Conservation (phyloP, 2,329 filamentous ascomycete genomes). For the Alternaria infectoria region DNA sequence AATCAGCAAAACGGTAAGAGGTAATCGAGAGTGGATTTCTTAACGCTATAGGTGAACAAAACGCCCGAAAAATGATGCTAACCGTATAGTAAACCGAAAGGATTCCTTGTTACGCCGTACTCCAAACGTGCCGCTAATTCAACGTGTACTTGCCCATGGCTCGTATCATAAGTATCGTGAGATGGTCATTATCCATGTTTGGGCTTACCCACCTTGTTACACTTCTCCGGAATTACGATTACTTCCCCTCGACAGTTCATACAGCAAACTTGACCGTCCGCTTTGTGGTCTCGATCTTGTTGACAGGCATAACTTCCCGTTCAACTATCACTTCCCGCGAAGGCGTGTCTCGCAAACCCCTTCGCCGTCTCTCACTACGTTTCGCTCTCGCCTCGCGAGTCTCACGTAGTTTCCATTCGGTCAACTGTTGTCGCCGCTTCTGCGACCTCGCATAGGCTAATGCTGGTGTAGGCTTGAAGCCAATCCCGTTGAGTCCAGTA, state of each 20-base stretch:
- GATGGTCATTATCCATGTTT: constrained; percentile 25
- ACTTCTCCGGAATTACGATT: constrained; percentile 23
- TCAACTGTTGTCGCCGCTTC: constrained; percentile 63
- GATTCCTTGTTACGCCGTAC: constrained; percentile 9
- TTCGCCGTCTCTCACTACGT: constrained; percentile 59
- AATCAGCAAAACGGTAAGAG: background rate
- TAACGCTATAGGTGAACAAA: background rate
- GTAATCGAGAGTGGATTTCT: background rate
- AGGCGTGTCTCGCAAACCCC: constrained; percentile 35
- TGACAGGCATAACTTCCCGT: constrained; percentile 27
- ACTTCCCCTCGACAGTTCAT: constrained; percentile 16
- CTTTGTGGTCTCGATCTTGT: constrained; percentile 19
- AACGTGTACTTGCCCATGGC: constrained; percentile 3
- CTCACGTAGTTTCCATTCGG: constrained; percentile 65
- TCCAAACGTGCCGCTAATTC: constrained; percentile 12
- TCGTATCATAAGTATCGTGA: constrained; percentile 23
- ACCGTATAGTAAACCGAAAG: background rate
- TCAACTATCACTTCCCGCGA: constrained; percentile 40
- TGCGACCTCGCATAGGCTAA: constrained; percentile 63
- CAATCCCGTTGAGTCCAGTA: constrained; percentile 68
- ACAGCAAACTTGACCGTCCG: constrained; percentile 44
- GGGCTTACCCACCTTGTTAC: background rate
- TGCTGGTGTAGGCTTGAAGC: constrained; percentile 66
- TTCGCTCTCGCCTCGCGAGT: constrained; percentile 64
- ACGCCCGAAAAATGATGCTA: background rate